Percentiles rank a stretch among this genome's conserved stretches.
Conservation (phyloP, 2,329 filamentous ascomycete species). For the Aspergillus niger region DNA sequence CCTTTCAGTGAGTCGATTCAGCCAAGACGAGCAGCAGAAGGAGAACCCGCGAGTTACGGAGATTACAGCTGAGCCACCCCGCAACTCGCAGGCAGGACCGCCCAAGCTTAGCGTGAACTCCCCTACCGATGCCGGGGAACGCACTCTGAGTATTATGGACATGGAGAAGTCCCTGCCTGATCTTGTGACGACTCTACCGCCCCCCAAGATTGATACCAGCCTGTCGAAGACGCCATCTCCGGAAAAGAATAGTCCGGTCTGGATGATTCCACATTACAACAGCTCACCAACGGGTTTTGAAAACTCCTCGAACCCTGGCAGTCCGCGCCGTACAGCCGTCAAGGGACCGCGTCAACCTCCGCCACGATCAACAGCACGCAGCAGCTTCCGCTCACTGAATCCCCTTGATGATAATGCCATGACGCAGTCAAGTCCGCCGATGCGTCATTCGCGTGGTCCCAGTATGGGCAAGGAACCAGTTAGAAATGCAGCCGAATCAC, state of each 20-base stretch:
- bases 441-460: slow-evolving; percentile 14
- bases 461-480: slow-evolving; percentile 23
- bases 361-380: slow-evolving; percentile 18
- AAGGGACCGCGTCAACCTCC: slow-evolving; percentile 40
- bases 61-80: not conserved
- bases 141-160: slow-evolving; percentile 16
- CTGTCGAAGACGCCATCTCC: slow-evolving; percentile 36
- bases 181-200: slow-evolving; percentile 29
- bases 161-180: slow-evolving; percentile 28
- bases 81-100: slow-evolving; percentile 24
- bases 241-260: slow-evolving; percentile 28
- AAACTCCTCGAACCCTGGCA: slow-evolving; percentile 27
- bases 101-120: slow-evolving; percentile 29
- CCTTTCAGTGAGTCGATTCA: slow-evolving; percentile 21
- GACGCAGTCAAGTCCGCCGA: slow-evolving; percentile 8
- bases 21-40: slow-evolving; percentile 12
- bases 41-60: slow-evolving; percentile 15
- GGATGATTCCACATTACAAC: slow-evolving; percentile 26
- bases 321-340: slow-evolving; percentile 35
- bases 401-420: slow-evolving; percentile 20
- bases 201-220: slow-evolving; percentile 15
- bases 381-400: slow-evolving; percentile 22
- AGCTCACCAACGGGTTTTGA: slow-evolving; percentile 28
- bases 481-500: slow-evolving; percentile 24
- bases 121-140: slow-evolving; percentile 17